Conservation (phyloP, 192 early-diverging fungal genomes). For the Entophlyctis luteolus region DNA sequence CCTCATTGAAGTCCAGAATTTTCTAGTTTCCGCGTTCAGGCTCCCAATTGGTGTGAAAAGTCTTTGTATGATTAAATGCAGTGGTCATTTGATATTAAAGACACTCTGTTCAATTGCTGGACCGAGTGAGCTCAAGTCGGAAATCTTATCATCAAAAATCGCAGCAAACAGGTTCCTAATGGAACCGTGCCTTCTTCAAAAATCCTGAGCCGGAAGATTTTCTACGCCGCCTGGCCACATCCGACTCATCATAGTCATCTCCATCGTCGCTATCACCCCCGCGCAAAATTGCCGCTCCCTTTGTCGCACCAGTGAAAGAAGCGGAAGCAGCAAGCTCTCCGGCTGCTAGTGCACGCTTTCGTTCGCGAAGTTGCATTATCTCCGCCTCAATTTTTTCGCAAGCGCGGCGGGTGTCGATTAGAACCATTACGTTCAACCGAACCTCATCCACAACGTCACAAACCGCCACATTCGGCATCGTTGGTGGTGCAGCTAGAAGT, state of each 20-base stretch:
- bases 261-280: not conserved
- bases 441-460: constrained; percentile 77
- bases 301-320: not conserved
- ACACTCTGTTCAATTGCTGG: not conserved
- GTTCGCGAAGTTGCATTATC: constrained; percentile 1
- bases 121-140: not conserved
- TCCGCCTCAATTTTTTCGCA: constrained; percentile 80
- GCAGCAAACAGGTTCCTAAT: not conserved
- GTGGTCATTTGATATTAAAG: not conserved
- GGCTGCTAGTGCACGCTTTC: constrained; percentile 5
- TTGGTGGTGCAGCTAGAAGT: constrained; percentile 55
- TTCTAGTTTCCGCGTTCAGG: too few relatives aligned
- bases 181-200: constrained; percentile 16
- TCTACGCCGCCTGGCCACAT: not conserved
- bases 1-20: too few relatives aligned
- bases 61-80: not conserved
- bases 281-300: not conserved
- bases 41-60: too few relatives aligned
- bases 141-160: not conserved
- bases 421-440: constrained; percentile 64
- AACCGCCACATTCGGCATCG: constrained; percentile 78
- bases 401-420: constrained; percentile 79
- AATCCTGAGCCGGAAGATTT: not conserved
- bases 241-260: constrained; percentile 7
- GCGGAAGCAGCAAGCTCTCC: not conserved